Conservation (phyloP, 2,329 filamentous ascomycete genomes). For the Paecilomyces fulvus region DNA sequence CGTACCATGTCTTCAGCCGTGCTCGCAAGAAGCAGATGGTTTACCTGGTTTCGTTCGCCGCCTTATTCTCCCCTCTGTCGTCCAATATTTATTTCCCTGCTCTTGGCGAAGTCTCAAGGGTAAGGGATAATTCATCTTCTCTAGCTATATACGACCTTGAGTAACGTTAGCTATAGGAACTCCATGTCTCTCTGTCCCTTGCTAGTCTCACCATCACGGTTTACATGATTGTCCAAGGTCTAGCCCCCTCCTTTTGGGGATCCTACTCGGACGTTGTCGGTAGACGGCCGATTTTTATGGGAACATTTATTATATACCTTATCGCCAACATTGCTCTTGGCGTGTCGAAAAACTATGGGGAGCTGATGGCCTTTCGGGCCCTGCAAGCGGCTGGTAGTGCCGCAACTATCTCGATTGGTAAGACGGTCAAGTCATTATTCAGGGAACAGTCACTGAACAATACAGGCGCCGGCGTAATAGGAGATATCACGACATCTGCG, state of each 20-base stretch:
- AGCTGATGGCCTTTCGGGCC: conserved; percentile 39
- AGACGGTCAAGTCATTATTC: background rate
- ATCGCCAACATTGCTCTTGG: conserved; percentile 40
- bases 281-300: conserved; percentile 38
- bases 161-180: conserved; percentile 6
- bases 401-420: conserved; percentile 42
- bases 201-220: conserved; percentile 30
- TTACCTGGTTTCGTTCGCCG: conserved; percentile 30
- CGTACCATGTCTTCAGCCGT: background rate
- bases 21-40: conserved; percentile 27
- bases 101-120: conserved; percentile 19
- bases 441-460: conserved; percentile 1
- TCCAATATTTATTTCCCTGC: conserved; percentile 42
- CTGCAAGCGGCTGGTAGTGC: conserved; percentile 43
- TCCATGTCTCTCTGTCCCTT: conserved; percentile 19
- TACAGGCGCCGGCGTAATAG: conserved; percentile 32
- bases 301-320: conserved; percentile 41
- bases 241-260: conserved; percentile 43
- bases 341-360: conserved; percentile 35
- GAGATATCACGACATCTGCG: conserved; percentile 29
- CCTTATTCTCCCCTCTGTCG: conserved; percentile 37
- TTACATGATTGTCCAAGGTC: conserved; percentile 45
- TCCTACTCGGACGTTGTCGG: conserved; percentile 42
- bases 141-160: background rate
- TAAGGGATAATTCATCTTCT: conserved; percentile 2